These are phyloP conservation scores for Gleditsia sinensis DNA, from an alignment of 306 rosid genomes.

Conservation along the genomic window DNA sequence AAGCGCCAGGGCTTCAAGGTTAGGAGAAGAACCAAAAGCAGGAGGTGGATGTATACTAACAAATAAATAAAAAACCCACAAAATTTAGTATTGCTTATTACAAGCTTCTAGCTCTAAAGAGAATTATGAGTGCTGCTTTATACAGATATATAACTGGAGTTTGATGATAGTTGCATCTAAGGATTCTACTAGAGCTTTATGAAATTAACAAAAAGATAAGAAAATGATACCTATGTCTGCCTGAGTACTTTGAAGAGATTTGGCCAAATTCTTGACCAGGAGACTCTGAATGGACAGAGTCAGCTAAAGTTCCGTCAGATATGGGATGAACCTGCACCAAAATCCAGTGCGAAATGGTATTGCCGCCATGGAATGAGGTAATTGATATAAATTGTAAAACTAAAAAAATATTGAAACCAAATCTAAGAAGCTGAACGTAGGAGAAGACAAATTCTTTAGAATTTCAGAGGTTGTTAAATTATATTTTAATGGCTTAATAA, in stretches of 20 bases:
- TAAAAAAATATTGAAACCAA: constrained; percentile 17
- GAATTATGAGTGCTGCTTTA: constrained; percentile 3
- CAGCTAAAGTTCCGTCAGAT: constrained; percentile 60
- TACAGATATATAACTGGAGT: constrained; percentile 2
- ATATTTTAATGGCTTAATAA: not conserved
- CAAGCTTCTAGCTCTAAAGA: constrained; percentile 17
- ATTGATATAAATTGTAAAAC: not conserved
- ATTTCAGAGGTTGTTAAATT: not conserved
- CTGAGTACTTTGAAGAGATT: constrained; percentile 53
- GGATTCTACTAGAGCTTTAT: not conserved
- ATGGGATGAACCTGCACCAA: constrained; percentile 69
- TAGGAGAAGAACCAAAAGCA: constrained; percentile 98
- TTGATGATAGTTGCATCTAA: constrained; percentile 25
- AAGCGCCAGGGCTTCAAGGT: constrained; percentile 94
- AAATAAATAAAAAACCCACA: constrained; percentile 30
- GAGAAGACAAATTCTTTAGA: not conserved
- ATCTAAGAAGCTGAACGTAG: constrained; percentile 9
- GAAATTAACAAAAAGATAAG: constrained; percentile 18
- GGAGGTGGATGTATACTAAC: constrained; percentile 91
- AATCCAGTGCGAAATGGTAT: constrained; percentile 33
- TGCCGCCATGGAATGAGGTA: not conserved
- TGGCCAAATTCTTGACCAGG: constrained; percentile 53
- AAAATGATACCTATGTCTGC: constrained; percentile 64
- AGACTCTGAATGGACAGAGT: constrained; percentile 45
- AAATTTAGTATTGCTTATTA: constrained; percentile 34